A percentile compares a stretch with the other conserved stretches of the same genome.
Evolutionary conservation across 2,329 filamentous ascomycete genomes (phyloP).

Genomic region (Cladosporium halotolerans): DNA sequence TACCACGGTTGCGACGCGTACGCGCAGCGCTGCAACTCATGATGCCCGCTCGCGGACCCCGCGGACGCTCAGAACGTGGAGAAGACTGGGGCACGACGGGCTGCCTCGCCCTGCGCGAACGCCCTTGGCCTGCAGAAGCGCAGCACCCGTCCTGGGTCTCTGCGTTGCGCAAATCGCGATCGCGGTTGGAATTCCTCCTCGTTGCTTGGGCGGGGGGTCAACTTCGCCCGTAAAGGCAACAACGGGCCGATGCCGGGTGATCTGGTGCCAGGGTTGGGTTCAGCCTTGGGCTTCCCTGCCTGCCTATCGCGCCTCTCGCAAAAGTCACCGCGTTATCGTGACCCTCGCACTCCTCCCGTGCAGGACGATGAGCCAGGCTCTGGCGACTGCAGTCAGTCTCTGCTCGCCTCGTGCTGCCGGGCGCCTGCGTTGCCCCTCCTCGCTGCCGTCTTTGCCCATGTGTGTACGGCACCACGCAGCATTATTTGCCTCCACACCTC

Average conservation of each 20-base stretch:
- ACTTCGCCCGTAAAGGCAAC: background rate
- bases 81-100: background rate
- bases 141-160: background rate
- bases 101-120: background rate
- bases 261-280: background rate
- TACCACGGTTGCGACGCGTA: background rate
- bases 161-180: background rate
- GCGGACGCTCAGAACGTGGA: background rate
- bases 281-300: background rate
- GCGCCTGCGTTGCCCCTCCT: too few relatives aligned
- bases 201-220: background rate
- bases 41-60: background rate
- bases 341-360: too few relatives aligned
- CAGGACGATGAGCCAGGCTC: background rate
- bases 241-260: background rate
- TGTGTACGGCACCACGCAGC: background rate
- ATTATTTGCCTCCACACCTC: slow-evolving; percentile 5
- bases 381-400: background rate
- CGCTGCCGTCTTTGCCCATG: background rate
- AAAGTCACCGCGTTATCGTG: background rate
- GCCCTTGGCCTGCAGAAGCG: background rate
- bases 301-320: background rate
- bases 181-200: background rate
- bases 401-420: background rate
- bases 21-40: background rate